Base-by-base conservation (phyloP, 441 rosid species). In the Kokia cookei region DNA sequence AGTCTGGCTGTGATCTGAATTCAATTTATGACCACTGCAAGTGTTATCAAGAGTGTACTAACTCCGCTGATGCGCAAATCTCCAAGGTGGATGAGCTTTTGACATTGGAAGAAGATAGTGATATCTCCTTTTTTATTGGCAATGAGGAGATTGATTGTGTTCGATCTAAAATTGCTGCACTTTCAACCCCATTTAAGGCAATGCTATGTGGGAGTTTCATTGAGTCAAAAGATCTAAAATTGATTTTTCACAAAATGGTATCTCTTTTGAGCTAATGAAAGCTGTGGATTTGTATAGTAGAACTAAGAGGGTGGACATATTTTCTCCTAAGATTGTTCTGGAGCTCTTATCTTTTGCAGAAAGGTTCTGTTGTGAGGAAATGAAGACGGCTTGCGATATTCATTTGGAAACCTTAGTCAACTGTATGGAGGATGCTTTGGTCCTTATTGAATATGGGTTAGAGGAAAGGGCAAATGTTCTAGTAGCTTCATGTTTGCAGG, bases 361-460 rank as follows among this genome's bases (percentile, higher is more conserved):
- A 75, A 84, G 83, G 82, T 90, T 88, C 78, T 90, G 93, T 61
- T 90, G 92, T 63, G 90, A 84, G 26, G 90, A 88, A 70, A 83
- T 88, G 75, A 90, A 86, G 82, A 80, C 87, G 55, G 82, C 77
- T 4, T 88, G 90, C 66, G 95, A 88, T 74, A 75, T 82, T 73
- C 82, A 86, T 60, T 78, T 90, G 78, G 91, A 89, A 71, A 81
- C 89, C 5, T 55, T 85, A 24, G 85, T 88, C 57, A 66, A 79
- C 60, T 51, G 75, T 73, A 48, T 83, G 0, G 88, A 86, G n/a
- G 84, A 87, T n/a, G 91, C 90, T 7, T 70, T 87, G 75, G 74
- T 84, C 53, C 77, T 90, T 61, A 80, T 90, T 19, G 93, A 87
- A 22, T 86, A 84, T 51, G 91, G 91, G 45, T 72, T 90, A 70